Evolutionary conservation across 1,284 basidiomycete genomes (phyloP).

Genomic region (Cutaneotrichosporon cyanovorans): DNA sequence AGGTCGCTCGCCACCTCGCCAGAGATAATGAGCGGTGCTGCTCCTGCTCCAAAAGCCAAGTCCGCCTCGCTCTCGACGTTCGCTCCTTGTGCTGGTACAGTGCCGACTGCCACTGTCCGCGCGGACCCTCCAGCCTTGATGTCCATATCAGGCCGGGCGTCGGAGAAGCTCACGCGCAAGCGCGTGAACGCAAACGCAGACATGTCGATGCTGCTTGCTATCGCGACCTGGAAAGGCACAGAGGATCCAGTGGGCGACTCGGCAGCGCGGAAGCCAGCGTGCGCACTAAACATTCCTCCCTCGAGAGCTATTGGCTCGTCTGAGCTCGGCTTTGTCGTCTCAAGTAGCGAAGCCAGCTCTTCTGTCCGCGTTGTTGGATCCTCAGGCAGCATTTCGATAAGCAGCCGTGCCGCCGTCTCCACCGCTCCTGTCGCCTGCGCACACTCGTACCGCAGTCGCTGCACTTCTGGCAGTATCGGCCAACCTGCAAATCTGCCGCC

Average conservation of each 20-base stretch:
- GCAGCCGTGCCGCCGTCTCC: constrained; percentile 61
- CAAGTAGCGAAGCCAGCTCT: constrained; percentile 60
- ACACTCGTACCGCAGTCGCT: constrained; percentile 47
- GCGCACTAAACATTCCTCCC: constrained; percentile 56
- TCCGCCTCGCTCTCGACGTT: constrained; percentile 5
- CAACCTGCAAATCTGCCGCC: constrained; percentile 62
- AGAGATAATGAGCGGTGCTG: constrained; percentile 15
- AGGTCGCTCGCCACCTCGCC: constrained; percentile 13
- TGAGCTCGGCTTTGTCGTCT: constrained; percentile 60
- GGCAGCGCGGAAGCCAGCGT: constrained; percentile 61
- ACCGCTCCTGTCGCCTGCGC: constrained; percentile 66
- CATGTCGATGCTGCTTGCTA: constrained; percentile 42
- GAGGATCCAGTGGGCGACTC: constrained; percentile 56
- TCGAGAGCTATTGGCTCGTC: constrained; percentile 57
- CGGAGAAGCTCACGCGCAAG: constrained; percentile 34
- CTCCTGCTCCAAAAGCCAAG: constrained; percentile 21
- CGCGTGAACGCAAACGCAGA: constrained; percentile 29
- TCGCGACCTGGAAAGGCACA: constrained; percentile 61
- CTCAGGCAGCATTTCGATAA: constrained; percentile 63
- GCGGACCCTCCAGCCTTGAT: constrained; percentile 8
- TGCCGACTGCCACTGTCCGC: constrained; percentile 7
- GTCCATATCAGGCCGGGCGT: constrained; percentile 29
- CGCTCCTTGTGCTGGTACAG: background rate
- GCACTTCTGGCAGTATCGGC: background rate
- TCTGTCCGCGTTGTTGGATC: constrained; percentile 25